phyloP scores from a whole-genome alignment of 129 eudicot species.

The Calendula officinalis region DNA sequence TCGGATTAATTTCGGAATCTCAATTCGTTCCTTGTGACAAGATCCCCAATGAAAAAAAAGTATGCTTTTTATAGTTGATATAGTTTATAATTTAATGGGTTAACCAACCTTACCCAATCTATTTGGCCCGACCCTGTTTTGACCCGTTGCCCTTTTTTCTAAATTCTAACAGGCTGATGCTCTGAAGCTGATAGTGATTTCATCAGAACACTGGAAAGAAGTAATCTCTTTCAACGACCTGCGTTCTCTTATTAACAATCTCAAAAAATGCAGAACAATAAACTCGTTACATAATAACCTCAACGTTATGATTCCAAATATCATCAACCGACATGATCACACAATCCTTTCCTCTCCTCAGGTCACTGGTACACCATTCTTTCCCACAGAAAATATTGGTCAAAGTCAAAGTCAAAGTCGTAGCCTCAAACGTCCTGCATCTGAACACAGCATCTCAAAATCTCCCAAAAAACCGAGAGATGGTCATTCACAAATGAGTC shows the following conservation, averaged over 20 bases:
- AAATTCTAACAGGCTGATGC: conserved; percentile 27
- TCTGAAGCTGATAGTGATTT: conserved; percentile 25
- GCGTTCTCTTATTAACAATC: conserved; percentile 12
- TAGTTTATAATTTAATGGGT: background rate
- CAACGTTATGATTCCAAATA: conserved; percentile 21
- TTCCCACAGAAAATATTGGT: background rate
- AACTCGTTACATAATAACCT: conserved; percentile 11
- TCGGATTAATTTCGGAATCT: conserved; percentile 25
- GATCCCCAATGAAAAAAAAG: conserved; percentile 25
- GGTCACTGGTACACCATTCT: conserved; percentile 3
- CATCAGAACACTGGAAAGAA: conserved; percentile 29
- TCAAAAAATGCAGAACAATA: conserved; percentile 13
- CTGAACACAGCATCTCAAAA: conserved; percentile 22
- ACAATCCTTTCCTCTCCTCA: conserved; percentile 22
- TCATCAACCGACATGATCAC: background rate
- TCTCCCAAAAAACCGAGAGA: conserved; percentile 26
- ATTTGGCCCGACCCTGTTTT: background rate
- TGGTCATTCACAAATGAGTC: conserved; percentile 10
- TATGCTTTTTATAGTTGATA: conserved; percentile 12
- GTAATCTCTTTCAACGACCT: conserved; percentile 19
- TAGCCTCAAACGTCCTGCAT: conserved; percentile 33
- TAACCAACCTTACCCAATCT: background rate
- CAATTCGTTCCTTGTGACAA: conserved; percentile 20
- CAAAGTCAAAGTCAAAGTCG: conserved; percentile 19
- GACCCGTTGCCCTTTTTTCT: background rate